Base-by-base conservation (phyloP, 768 basidiomycete genomes). In the Mycena latifolia region DNA sequence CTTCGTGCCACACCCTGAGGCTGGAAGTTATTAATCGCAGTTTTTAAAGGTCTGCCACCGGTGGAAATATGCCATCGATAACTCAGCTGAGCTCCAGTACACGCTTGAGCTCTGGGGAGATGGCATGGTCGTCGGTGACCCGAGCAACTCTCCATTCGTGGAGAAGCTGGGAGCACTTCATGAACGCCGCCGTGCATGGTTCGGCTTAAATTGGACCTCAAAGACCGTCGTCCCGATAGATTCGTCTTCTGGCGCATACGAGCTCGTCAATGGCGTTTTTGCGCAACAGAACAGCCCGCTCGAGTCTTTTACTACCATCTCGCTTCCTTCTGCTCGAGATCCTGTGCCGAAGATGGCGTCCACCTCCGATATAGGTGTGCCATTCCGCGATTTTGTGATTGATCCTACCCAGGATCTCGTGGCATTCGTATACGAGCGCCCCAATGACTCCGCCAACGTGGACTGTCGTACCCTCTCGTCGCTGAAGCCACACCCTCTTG, bases 61-160 rank as follows among this genome's bases (percentile, higher is more conserved):
- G 48, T 31, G 77, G 37, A 68, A 73, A 17, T 55, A 61, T 1
- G 63, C 70, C 11, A 67, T 77, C 11, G 47, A 63, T 0, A 50
- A 60, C 15, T 76, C 73, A 5, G 59, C 72, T 9, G 76, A 82
- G 47, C 69, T 84, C 0, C 77, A 76, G 22, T 84, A 84, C 63
- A 69, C 58, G 2, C 76, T 81, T 55, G 81, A 83, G 53, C 77
- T 84, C 22, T 73, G 62, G 10, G 69, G 75, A 8, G 77, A 84
- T 56, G 81, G 81, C 2, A n/a, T 43, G 18, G 20, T 43, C 20
- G 20, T n/a, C 20, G 41, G 41, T 43, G 41, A 20, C 10, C n/a
- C 41, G 20, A 20, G 41, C 18, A 43, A 43, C n/a, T n/a, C n/a
- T 5, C 10, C n/a, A 6, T 3, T 20, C 41, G 6, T 6, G 5